Evolutionary conservation across 116 monocot genomes (phyloP), one percentile per base, ranked within the genome.

Genomic region (Zostera marina): DNA sequence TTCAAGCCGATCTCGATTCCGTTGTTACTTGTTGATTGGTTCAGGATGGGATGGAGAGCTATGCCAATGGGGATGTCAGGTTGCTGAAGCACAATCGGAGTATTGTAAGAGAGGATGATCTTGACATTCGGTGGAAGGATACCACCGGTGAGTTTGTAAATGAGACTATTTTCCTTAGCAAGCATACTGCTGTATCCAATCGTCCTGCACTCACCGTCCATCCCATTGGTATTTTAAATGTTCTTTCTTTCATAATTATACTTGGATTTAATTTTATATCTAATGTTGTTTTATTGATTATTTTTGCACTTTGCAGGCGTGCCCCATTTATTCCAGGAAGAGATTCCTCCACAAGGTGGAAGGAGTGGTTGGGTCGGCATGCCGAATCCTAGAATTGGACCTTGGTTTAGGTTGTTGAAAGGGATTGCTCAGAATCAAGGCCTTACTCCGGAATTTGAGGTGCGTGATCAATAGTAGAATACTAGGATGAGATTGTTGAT

Each of bases 191-290:
- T 43, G 84, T 64, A 53, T 77, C 94, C 47, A 68, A 66, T 57
- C 84, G 88, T 5, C 94, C 94, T 16, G 84, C 94, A 9, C 81
- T 94, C 41, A 94, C 94, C 16, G 82, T 94, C 56, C 94, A 94
- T 43, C 94, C 94, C 7, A 94, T 94, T 16, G 94, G 93, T 84
- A 41, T 0, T 68, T 1, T 3, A 4, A 9, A 49, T 24, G 0
- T 49, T 20, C 2, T 49, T 11, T 9, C 8, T 23, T 22, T 12
- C 20, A 20, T 53, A 22, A 12, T 5, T 12, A 22, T 24, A 11
- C 12, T 25, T 22, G 12, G 6, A 32, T 16, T 38, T 15, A 32
- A 19, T 49, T 49, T 49, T 49, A 20, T 12, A 17, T 49, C 20
- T 17, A n/a, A 17, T 49, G 2, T 40, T 59, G 21, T 2, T 59